Evolutionary conservation across 1,139 yeast species (phyloP).

Genomic region (Yamadazyma friedrichii): DNA sequence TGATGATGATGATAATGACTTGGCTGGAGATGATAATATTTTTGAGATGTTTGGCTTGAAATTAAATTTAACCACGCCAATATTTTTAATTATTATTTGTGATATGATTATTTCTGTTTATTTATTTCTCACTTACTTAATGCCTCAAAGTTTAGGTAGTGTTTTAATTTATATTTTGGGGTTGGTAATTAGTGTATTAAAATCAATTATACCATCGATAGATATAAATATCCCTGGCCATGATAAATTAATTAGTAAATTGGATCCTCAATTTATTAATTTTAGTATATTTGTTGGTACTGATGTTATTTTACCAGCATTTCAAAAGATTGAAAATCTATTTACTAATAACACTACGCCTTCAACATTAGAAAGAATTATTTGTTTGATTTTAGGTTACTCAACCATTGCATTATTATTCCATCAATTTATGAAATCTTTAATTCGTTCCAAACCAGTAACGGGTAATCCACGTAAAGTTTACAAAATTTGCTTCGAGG

Average conservation of each 20-base stretch:
- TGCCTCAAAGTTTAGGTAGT: conserved; percentile 56
- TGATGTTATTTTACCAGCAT: not conserved
- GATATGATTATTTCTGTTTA: conserved; percentile 44
- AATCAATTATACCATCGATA: not conserved
- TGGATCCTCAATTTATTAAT: not conserved
- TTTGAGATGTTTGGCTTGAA: conserved; percentile 39
- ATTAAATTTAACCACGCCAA: conserved; percentile 35
- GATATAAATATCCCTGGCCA: not conserved
- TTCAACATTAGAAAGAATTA: conserved; percentile 29
- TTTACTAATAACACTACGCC: conserved; percentile 1
- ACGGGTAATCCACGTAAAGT: conserved; percentile 47
- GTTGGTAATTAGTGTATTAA: not conserved
- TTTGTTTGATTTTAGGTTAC: conserved; percentile 39
- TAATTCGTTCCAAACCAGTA: conserved; percentile 41
- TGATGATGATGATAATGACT: conserved; percentile 12
- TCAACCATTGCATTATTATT: conserved; percentile 26
- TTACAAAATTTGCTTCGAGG: conserved; percentile 53
- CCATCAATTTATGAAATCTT: conserved; percentile 32
- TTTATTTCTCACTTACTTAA: conserved; percentile 46
- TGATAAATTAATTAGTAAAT: not conserved
- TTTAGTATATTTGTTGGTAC: not conserved
- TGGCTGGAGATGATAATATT: conserved; percentile 21
- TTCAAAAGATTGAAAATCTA: not conserved
- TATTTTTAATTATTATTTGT: conserved; percentile 34
- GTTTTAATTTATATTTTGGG: conserved; percentile 19